Conservation (phyloP, 768 basidiomycete species). For the Suillus spraguei region DNA sequence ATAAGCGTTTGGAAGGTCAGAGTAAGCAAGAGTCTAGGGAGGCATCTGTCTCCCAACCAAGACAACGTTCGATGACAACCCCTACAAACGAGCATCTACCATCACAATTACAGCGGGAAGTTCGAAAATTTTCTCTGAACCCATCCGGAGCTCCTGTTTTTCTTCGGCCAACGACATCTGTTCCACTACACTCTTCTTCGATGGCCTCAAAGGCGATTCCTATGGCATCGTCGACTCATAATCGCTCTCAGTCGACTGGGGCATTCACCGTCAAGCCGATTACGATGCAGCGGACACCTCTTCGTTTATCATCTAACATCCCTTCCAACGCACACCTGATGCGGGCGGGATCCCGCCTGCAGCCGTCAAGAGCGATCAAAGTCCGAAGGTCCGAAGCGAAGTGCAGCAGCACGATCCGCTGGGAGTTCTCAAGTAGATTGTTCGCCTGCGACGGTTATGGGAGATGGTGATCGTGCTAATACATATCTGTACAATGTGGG, state of each 20-base stretch:
- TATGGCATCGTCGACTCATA: slow-evolving; percentile 12
- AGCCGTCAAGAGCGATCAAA: slow-evolving; percentile 7
- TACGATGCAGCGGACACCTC: slow-evolving; percentile 23
- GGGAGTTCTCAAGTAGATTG: slow-evolving; percentile 29
- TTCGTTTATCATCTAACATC: slow-evolving; percentile 30
- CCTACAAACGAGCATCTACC: slow-evolving; percentile 25
- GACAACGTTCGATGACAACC: slow-evolving; percentile 44
- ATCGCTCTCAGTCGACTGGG: slow-evolving; percentile 19
- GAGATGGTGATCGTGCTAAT: neutral
- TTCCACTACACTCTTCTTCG: slow-evolving; percentile 10
- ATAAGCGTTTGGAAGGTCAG: slow-evolving; percentile 38
- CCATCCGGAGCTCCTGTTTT: slow-evolving; percentile 18
- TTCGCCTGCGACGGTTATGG: neutral
- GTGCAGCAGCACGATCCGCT: slow-evolving; percentile 34
- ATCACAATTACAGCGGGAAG: slow-evolving; percentile 16
- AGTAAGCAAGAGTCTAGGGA: slow-evolving; percentile 26
- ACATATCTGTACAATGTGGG: neutral
- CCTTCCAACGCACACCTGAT: slow-evolving; percentile 29
- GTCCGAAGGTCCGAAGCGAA: slow-evolving; percentile 17
- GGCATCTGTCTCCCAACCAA: slow-evolving; percentile 36
- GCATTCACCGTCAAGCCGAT: slow-evolving; percentile 15
- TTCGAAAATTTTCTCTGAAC: slow-evolving; percentile 19
- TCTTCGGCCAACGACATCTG: slow-evolving; percentile 23
- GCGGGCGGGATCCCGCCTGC: slow-evolving; percentile 14
- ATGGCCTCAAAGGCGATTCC: slow-evolving; percentile 14